phyloP scores from a whole-genome alignment of 306 rosid species.

The Vigna trinervia region DNA sequence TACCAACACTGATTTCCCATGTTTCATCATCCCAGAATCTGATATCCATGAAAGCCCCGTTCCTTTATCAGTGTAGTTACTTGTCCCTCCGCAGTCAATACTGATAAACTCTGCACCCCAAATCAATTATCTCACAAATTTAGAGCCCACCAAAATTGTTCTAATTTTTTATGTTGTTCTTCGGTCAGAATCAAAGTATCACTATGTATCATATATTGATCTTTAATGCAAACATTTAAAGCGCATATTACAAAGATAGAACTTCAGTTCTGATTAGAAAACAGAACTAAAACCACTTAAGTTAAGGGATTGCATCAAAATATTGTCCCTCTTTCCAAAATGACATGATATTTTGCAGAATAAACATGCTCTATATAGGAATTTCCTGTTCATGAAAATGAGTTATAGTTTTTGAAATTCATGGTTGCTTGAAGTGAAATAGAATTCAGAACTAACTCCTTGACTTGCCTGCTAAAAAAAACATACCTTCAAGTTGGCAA shows the following conservation, averaged over 20 bases:
- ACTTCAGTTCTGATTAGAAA: background rate
- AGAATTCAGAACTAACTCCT: conserved; percentile 21
- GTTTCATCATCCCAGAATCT: conserved; percentile 62
- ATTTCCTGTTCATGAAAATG: background rate
- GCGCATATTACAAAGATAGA: background rate
- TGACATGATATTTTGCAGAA: conserved; percentile 22
- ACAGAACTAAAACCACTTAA: background rate
- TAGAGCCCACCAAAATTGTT: background rate
- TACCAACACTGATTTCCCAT: conserved; percentile 59
- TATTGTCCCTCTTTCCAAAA: background rate
- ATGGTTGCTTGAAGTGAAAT: conserved; percentile 35
- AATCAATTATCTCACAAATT: conserved; percentile 16
- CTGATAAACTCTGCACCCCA: conserved; percentile 76
- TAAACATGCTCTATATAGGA: conserved; percentile 15
- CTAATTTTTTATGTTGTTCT: background rate
- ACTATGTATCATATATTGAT: background rate
- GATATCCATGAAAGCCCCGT: conserved; percentile 85
- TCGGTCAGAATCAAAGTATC: background rate
- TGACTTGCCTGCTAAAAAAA: conserved; percentile 13
- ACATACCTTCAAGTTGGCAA: conserved; percentile 85
- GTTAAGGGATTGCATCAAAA: background rate
- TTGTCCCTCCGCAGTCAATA: conserved; percentile 86
- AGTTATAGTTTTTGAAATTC: conserved; percentile 12
- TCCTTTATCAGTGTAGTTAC: conserved; percentile 67
- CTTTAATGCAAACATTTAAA: background rate